phyloP scores from a whole-genome alignment of 768 basidiomycete genomes.

The Lyophyllum semitale region DNA sequence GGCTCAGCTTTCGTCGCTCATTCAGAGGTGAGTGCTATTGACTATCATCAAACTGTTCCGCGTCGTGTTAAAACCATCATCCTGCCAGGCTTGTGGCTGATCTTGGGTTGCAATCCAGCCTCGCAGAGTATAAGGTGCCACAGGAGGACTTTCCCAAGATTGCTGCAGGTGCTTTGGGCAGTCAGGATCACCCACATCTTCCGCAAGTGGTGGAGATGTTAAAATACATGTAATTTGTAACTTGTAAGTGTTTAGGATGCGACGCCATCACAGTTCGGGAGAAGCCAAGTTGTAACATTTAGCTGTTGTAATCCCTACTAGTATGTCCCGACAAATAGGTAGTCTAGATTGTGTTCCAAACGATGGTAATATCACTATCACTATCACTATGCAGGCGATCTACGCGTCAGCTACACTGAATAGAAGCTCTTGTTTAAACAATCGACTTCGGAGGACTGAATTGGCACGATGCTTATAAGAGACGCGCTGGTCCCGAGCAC shows the following conservation, averaged over 20 bases:
- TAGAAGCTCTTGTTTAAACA: not conserved
- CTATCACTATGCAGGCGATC: too few species aligned
- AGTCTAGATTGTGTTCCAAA: slow-evolving; percentile 14
- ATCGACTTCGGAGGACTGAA: not conserved
- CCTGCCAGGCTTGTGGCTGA: slow-evolving; percentile 53
- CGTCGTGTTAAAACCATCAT: not conserved
- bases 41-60: not conserved
- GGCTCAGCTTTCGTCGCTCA: slow-evolving; percentile 49
- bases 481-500: not conserved
- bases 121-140: slow-evolving; percentile 67
- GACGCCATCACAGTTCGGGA: not conserved
- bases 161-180: slow-evolving; percentile 49
- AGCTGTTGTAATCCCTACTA: not conserved
- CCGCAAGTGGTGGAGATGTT: slow-evolving; percentile 51
- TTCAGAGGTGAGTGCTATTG: slow-evolving; percentile 48
- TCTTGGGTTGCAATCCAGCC: slow-evolving; percentile 59
- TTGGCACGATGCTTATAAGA: slow-evolving; percentile 10
- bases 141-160: slow-evolving; percentile 52
- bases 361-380: too few species aligned
- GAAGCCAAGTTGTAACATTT: not conserved
- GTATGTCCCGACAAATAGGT: not conserved
- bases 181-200: slow-evolving; percentile 37
- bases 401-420: not conserved
- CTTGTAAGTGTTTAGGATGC: slow-evolving; percentile 31
- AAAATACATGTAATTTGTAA: slow-evolving; percentile 50